Evolutionary conservation across 257 asterid species (phyloP).

Genomic region (Avicennia marina): DNA sequence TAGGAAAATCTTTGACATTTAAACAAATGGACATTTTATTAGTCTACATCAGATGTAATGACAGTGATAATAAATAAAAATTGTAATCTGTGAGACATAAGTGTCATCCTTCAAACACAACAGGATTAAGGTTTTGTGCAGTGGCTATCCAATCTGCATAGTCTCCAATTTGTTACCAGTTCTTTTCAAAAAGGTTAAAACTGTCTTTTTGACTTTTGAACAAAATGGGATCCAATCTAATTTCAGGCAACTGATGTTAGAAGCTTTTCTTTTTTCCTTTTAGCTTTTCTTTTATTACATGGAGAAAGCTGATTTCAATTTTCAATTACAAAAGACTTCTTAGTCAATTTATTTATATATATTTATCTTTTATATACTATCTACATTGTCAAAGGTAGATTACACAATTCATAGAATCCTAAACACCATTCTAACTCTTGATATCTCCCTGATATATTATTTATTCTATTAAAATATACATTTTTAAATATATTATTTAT

Average conservation of each 20-base stretch:
- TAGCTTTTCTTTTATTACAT: constrained; percentile 10
- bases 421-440: too few relatives aligned
- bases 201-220: constrained; percentile 31
- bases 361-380: too few relatives aligned
- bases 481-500: too few relatives aligned
- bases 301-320: constrained; percentile 38
- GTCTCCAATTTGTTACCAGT: constrained; percentile 8
- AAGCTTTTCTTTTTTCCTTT: too few relatives aligned
- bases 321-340: constrained; percentile 10
- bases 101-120: constrained; percentile 25
- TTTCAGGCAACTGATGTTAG: constrained; percentile 41
- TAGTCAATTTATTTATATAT: too few relatives aligned
- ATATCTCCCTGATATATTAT: too few relatives aligned
- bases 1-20: too few relatives aligned
- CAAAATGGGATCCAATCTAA: constrained; percentile 37
- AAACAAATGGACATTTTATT: too few relatives aligned
- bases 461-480: too few relatives aligned
- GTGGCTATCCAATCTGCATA: constrained; percentile 29
- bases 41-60: too few relatives aligned
- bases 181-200: constrained; percentile 12
- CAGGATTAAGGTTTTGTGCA: constrained; percentile 22
- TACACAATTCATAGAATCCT: constrained; percentile 7
- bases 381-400: too few relatives aligned
- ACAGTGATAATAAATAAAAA: too few relatives aligned
- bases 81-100: constrained; percentile 19